Percentiles rank a stretch among this genome's conserved stretches.
These are phyloP conservation scores for Gentiana macrophylla DNA, from an alignment of 257 asterid genomes.

Conservation along the genomic window DNA sequence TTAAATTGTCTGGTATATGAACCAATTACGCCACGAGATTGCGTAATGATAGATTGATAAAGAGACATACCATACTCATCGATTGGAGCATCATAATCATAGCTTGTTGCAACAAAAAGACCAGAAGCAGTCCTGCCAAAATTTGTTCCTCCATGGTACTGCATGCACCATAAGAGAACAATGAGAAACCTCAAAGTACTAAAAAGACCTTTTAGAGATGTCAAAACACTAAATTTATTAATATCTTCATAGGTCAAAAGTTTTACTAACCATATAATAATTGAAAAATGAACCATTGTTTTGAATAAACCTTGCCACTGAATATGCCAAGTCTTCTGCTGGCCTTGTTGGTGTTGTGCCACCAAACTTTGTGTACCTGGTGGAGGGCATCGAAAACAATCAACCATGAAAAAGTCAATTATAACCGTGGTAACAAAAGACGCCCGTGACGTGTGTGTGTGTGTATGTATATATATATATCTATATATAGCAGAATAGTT, in stretches of 20 bases:
- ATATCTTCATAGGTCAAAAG: not conserved
- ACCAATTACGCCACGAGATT: too few species aligned
- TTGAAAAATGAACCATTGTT: constrained; percentile 87
- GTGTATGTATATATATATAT: too few species aligned
- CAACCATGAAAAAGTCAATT: not conserved
- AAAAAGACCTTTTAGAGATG: not conserved
- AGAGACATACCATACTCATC: constrained; percentile 69
- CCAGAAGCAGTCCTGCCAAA: constrained; percentile 77
- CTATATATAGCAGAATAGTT: too few species aligned
- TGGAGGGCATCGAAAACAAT: not conserved
- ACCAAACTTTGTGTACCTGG: constrained; percentile 69
- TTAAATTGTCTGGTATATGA: too few species aligned
- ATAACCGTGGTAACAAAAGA: constrained; percentile 4
- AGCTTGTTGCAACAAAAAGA: constrained; percentile 78
- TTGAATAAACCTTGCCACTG: constrained; percentile 83
- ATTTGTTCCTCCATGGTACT: constrained; percentile 95
- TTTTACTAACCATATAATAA: constrained; percentile 69
- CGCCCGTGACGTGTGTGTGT: not conserved
- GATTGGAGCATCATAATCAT: constrained; percentile 84
- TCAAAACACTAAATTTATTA: not conserved
- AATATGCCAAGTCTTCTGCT: constrained; percentile 79
- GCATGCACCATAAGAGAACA: constrained; percentile 11
- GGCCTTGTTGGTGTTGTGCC: constrained; percentile 73
- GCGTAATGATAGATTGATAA: too few species aligned
- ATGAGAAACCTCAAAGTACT: not conserved